Conservation (phyloP, 78 protist genomes). For the Diacronema lutheri region DNA sequence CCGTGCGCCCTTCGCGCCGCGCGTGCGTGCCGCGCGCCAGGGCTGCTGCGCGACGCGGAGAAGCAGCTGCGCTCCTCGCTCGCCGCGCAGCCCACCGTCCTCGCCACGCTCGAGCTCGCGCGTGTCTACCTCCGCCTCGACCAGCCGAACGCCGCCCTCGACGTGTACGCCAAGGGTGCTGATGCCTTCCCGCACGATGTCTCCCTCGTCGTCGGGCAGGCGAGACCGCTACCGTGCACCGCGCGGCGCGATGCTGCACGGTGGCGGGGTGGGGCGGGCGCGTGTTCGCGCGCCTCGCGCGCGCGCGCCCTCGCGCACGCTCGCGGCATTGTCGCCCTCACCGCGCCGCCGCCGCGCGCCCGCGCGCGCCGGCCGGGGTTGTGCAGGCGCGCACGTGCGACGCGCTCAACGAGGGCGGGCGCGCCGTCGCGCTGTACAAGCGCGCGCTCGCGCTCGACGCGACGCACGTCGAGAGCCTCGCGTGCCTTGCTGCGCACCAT, state of each 20-base stretch:
- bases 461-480: constrained; percentile 70
- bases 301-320: no score
- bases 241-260: no score
- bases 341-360: no score
- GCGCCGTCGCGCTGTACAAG: constrained; percentile 30
- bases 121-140: constrained; percentile 61
- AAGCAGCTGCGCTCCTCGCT: constrained; percentile 52
- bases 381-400: constrained; percentile 66
- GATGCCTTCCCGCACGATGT: constrained; percentile 52
- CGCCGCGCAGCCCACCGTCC: constrained; percentile 43
- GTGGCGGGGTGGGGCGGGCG: no score
- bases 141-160: constrained; percentile 71
- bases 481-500: constrained; percentile 67
- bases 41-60: constrained; percentile 73
- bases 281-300: no score
- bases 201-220: constrained; percentile 22
- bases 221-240: no score
- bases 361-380: no score
- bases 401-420: constrained; percentile 15
- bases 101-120: constrained; percentile 53
- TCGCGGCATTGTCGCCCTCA: no score
- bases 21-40: no score
- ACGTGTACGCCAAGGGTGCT: constrained; percentile 5
- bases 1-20: no score
- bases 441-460: constrained; percentile 39